Evolutionary conservation across 352 stramenopile genomes (phyloP).

Genomic region (Globisporangium okanoganense): DNA sequence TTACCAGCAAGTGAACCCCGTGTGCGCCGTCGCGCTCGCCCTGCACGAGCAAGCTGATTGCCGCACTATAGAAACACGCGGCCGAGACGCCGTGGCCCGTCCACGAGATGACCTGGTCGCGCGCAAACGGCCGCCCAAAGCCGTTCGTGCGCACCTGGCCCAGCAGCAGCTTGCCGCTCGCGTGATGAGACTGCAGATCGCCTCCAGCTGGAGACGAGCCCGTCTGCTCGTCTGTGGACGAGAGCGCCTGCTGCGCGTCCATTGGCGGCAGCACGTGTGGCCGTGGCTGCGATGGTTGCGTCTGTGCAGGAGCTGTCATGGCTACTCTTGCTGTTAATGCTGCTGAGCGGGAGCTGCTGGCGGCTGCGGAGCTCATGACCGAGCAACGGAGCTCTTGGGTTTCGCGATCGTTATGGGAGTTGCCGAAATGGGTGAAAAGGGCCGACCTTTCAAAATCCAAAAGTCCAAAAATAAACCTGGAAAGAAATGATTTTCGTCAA

Average conservation of each 20-base stretch:
- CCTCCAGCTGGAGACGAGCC: not conserved
- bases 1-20: conserved; percentile 16
- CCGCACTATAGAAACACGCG: conserved; percentile 53
- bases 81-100: conserved; percentile 62
- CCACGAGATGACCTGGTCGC: conserved; percentile 77
- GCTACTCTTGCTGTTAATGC: not conserved
- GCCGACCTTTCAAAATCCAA: not conserved
- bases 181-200: not conserved
- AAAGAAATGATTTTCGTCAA: not conserved
- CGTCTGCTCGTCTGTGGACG: not conserved
- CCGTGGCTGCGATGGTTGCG: not conserved
- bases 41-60: conserved; percentile 20
- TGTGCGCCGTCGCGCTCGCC: conserved; percentile 2
- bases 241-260: not conserved
- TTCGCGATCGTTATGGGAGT: conserved; percentile 4
- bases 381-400: conserved; percentile 6
- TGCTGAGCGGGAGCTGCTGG: not conserved
- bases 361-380: not conserved
- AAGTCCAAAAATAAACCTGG: not conserved
- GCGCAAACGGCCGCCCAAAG: conserved; percentile 64
- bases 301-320: conserved; percentile 7
- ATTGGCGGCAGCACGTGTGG: not conserved
- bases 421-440: not conserved
- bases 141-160: conserved; percentile 59
- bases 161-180: conserved; percentile 20